phyloP scores from a whole-genome alignment of 805 yeast species.

The Zygotorulaspora danielsina region DNA sequence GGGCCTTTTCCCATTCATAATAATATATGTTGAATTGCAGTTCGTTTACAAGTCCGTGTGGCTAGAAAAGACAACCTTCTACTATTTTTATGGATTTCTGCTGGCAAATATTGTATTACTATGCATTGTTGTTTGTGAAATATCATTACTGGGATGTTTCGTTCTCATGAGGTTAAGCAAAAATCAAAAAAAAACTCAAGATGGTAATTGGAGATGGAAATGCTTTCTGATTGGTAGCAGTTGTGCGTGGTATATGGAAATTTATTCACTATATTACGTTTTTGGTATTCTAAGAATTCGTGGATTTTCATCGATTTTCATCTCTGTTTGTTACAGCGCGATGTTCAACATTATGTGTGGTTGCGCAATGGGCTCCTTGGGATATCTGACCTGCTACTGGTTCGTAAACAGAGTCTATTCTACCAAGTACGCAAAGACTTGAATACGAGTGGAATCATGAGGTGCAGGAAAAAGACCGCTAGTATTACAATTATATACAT shows the following conservation, averaged over 20 bases:
- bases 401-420: conserved; percentile 49
- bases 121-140: conserved; percentile 61
- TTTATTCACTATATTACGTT: conserved; percentile 66
- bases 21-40: conserved; percentile 72
- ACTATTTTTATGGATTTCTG: conserved; percentile 76
- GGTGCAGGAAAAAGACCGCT: not conserved
- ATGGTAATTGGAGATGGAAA: conserved; percentile 70
- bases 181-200: conserved; percentile 4
- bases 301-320: conserved; percentile 60
- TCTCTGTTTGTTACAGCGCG: conserved; percentile 69
- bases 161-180: conserved; percentile 42
- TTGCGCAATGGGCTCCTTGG: conserved; percentile 70
- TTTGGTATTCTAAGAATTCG: conserved; percentile 52
- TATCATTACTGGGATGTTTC: conserved; percentile 66
- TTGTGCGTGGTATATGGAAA: conserved; percentile 64
- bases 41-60: conserved; percentile 73
- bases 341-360: conserved; percentile 61
- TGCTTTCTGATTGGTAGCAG: conserved; percentile 67
- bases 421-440: conserved; percentile 8
- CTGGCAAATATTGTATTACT: conserved; percentile 57
- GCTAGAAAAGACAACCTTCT: conserved; percentile 74
- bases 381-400: conserved; percentile 59
- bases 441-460: not conserved
- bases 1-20: conserved; percentile 74
- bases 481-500: conserved; percentile 5